Conservation (phyloP, 345 rosid genomes). For the Salix arbutifolia region DNA sequence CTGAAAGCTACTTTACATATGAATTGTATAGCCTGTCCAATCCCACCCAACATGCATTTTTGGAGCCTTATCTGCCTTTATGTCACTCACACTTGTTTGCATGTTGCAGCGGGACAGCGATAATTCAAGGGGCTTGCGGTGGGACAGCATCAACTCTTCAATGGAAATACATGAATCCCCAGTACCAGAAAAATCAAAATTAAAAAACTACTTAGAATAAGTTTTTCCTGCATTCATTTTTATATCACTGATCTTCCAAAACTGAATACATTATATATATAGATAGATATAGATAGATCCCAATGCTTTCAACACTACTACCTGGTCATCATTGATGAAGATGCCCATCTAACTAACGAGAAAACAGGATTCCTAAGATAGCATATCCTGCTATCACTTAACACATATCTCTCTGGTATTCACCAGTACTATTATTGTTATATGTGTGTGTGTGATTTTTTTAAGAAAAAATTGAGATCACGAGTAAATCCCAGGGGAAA, state of each 20-base stretch:
- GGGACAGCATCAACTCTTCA: not conserved
- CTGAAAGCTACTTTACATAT: constrained; percentile 2
- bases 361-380: not conserved
- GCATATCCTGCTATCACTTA: not conserved
- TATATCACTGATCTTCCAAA: not conserved
- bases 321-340: not conserved
- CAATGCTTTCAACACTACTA: not conserved
- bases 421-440: not conserved
- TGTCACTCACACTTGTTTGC: not conserved
- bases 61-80: not conserved
- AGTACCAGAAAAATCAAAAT: not conserved
- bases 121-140: not conserved
- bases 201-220: not conserved
- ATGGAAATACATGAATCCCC: not conserved
- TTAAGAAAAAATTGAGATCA: not conserved
- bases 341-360: not conserved
- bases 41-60: not conserved
- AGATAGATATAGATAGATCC: not conserved
- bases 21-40: not conserved
- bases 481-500: not conserved
- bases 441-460: not conserved
- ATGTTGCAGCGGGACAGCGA: not conserved
- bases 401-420: not conserved
- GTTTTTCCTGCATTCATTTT: not conserved
- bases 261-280: not conserved